Base-by-base conservation (phyloP, 805 yeast genomes). In the Candida nemodendra region DNA sequence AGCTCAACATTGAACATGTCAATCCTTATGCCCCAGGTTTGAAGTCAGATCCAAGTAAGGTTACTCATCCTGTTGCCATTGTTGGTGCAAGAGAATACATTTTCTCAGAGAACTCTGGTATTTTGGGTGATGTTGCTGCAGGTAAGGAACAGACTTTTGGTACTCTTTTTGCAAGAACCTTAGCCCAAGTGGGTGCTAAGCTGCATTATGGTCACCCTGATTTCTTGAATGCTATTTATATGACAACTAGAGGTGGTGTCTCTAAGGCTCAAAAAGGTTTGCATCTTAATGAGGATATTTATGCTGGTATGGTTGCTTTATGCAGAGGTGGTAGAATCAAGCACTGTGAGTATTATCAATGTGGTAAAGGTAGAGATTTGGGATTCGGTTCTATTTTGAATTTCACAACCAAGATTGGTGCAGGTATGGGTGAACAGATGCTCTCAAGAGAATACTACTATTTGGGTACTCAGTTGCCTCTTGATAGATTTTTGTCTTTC, bases 401-500 rank as follows among this genome's bases (percentile, higher is more conserved):
- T 65, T 84, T 84, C 74, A 84, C 89, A 16, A 84, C 90, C 28
- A 84, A 84, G 66, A 84, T 84, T 74, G 95, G 95, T 65, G 90
- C 93, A 50, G 95, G 95, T 66, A 84, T 84, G 95, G 93, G 93
- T 62, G 95, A 84, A 65, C 95, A 84, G 62, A 81, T 84, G 81
- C 68, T 84, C 44, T 83, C 90, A 18, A 74, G 95, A 66, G 95
- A 84, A 61, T 84, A 84, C 61, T 84, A 80, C 64, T 83, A 84
- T 62, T 63, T 84, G 62, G 88, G 91, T 56, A 81, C 91, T 26
- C 89, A 81, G 57, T 67, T 84, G 46, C 93, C 91, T 30, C 64
- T 84, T 54, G 91, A 84, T 60, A 75, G 91, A 64, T 81, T 84
- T 72, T 71, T 84, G 47, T 81, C 91, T 8, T 84, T 84, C 70